Evolutionary conservation across 2,329 filamentous ascomycete genomes (phyloP).

Genomic region (Fusarium tuaranense): DNA sequence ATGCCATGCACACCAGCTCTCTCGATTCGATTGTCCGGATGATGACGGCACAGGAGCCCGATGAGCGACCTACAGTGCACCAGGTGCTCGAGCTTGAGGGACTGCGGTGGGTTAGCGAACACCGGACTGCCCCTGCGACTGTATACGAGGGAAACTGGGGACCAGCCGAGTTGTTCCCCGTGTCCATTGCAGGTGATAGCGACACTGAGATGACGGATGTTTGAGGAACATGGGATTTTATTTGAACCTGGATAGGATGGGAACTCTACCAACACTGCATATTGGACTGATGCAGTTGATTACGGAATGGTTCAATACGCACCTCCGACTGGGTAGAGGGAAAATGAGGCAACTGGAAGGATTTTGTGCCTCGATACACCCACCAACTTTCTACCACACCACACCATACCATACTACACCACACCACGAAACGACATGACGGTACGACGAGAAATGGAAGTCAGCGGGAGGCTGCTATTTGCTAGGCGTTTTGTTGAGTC

Average conservation of each 20-base stretch:
- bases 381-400: conserved; percentile 16
- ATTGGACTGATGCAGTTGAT: conserved; percentile 27
- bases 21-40: conserved; percentile 86
- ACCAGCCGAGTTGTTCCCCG: conserved; percentile 68
- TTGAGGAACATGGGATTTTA: conserved; percentile 48
- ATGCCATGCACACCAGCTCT: conserved; percentile 77
- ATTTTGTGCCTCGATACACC: conserved; percentile 34
- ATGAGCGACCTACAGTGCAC: conserved; percentile 77
- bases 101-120: conserved; percentile 81
- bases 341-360: conserved; percentile 11
- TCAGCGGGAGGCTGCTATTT: conserved; percentile 31
- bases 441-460: conserved; percentile 46
- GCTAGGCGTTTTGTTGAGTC: conserved; percentile 41
- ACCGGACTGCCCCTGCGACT: conserved; percentile 88
- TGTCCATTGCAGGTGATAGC: conserved; percentile 51
- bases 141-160: conserved; percentile 98
- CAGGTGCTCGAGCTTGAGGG: conserved; percentile 80
- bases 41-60: conserved; percentile 86
- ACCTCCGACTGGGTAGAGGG: background rate
- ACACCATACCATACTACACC: conserved; percentile 31
- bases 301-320: conserved; percentile 35
- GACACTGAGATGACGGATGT: conserved; percentile 73
- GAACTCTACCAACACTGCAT: conserved; percentile 32
- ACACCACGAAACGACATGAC: conserved; percentile 43
- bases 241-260: conserved; percentile 50